Percentiles rank a stretch among this genome's conserved stretches.
These are phyloP conservation scores for Sporothrix pseudoabietina DNA, from an alignment of 2,329 filamentous ascomycete species.

Conservation along the genomic window DNA sequence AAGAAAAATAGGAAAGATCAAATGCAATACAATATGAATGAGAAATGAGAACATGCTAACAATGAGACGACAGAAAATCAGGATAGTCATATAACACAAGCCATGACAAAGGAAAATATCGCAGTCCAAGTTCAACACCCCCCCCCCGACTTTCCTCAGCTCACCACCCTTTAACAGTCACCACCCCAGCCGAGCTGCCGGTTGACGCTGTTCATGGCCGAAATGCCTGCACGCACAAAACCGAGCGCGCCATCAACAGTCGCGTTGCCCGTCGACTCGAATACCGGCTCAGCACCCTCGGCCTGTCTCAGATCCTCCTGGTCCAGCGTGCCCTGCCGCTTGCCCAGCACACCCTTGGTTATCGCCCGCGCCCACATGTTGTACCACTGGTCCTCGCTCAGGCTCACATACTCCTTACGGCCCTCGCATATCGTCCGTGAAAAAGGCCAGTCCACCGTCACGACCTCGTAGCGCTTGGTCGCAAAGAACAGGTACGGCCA, in stretches of 20 bases:
- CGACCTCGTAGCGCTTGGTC: conserved; percentile 68
- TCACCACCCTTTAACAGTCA: conserved; percentile 33
- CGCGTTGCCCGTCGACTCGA: conserved; percentile 44
- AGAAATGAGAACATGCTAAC: not conserved
- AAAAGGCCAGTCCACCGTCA: conserved; percentile 62
- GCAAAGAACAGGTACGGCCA: conserved; percentile 71
- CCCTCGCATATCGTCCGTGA: conserved; percentile 45
- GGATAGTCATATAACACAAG: too few species aligned
- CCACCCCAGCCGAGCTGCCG: conserved; percentile 57
- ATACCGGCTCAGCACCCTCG: conserved; percentile 45
- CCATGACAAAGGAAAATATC: not conserved
- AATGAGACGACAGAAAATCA: not conserved
- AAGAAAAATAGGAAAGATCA: not conserved
- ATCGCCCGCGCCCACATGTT: conserved; percentile 64
- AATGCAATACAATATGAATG: not conserved
- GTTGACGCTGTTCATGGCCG: conserved; percentile 56
- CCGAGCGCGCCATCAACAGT: conserved; percentile 47
- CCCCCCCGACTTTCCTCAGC: not conserved
- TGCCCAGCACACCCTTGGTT: conserved; percentile 59
- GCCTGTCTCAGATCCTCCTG: conserved; percentile 57
- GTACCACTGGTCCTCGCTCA: conserved; percentile 63
- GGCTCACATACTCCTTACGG: conserved; percentile 53
- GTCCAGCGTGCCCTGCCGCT: conserved; percentile 58
- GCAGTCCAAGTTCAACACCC: not conserved
- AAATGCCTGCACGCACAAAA: conserved; percentile 52